A percentile compares a stretch with the other conserved stretches of the same genome.
Conservation (phyloP, 257 asterid species). For the Nicotiana obtusifolia region DNA sequence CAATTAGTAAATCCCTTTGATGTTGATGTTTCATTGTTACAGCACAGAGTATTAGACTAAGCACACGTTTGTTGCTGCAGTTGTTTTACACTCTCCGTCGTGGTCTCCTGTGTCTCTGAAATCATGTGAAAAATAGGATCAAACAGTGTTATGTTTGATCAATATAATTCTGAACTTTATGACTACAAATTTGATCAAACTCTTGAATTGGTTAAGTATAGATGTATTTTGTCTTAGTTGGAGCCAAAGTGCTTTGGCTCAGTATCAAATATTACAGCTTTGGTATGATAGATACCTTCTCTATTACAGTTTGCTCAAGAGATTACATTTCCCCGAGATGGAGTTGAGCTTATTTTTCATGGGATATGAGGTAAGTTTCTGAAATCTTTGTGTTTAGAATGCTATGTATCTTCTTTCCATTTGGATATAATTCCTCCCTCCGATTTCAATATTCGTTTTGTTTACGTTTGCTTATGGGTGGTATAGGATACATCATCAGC, state of each 20-base stretch:
- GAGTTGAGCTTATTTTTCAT: constrained; percentile 72
- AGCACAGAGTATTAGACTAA: too few relatives aligned
- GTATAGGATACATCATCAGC: constrained; percentile 66
- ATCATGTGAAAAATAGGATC: too few relatives aligned
- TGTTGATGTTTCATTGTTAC: too few relatives aligned
- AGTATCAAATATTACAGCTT: too few relatives aligned
- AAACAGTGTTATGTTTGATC: neutral
- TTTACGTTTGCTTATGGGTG: constrained; percentile 3
- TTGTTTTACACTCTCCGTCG: too few relatives aligned
- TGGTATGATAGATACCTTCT: neutral
- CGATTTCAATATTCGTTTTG: neutral
- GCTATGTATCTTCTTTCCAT: neutral
- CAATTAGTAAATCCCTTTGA: too few relatives aligned
- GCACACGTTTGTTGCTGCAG: too few relatives aligned
- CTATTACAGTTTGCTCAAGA: constrained; percentile 67
- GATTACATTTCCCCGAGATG: constrained; percentile 76
- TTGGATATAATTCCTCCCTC: neutral
- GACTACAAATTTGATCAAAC: neutral
- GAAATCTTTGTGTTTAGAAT: neutral
- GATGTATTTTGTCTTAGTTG: neutral
- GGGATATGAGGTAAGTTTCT: constrained; percentile 70
- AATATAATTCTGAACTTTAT: neutral
- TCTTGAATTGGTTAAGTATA: neutral
- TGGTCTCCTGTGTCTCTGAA: too few relatives aligned
- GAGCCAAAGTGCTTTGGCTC: neutral